A percentile compares a stretch with the other conserved stretches of the same genome.
These are phyloP conservation scores for Tulasnella sp. DNA, from an alignment of 768 basidiomycete genomes.

Conservation along the genomic window DNA sequence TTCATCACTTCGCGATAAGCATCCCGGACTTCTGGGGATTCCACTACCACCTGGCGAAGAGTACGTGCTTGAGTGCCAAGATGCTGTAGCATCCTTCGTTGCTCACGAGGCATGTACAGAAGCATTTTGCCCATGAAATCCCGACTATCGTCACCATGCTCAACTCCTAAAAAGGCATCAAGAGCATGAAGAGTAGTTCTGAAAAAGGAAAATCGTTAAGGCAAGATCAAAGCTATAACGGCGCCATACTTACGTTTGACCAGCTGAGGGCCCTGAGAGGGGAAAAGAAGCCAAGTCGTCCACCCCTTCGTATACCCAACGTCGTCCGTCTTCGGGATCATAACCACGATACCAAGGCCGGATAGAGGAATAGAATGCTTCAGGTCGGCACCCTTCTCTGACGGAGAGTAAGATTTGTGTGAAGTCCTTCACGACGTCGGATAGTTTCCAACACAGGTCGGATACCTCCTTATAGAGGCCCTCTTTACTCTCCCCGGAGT, in stretches of 20 bases:
- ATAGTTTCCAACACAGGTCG: too few relatives aligned
- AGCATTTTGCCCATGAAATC: conserved; percentile 76
- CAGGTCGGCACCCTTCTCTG: conserved; percentile 56
- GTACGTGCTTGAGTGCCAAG: conserved; percentile 45
- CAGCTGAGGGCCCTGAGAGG: conserved; percentile 67
- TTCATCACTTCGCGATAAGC: conserved; percentile 8
- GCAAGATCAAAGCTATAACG: too few relatives aligned
- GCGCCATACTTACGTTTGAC: too few relatives aligned
- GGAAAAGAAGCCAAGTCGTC: conserved; percentile 5
- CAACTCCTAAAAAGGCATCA: conserved; percentile 58
- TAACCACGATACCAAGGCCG: conserved; percentile 91
- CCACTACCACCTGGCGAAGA: conserved; percentile 43
- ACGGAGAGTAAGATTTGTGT: conserved; percentile 47
- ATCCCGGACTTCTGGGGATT: not conserved
- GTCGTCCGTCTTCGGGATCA: conserved; percentile 27
- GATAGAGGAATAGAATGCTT: conserved; percentile 73
- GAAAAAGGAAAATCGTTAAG: too few relatives aligned
- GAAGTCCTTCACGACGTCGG: conserved; percentile 51
- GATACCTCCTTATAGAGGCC: too few relatives aligned
- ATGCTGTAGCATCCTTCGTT: conserved; percentile 59
- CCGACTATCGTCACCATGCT: conserved; percentile 27
- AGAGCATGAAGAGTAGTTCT: conserved; percentile 72
- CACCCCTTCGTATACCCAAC: conserved; percentile 18
- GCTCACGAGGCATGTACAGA: conserved; percentile 86
- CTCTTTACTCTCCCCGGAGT: not conserved